A percentile compares a stretch with the other conserved stretches of the same genome.
Evolutionary conservation across 345 rosid genomes (phyloP).

Genomic region (Camelina sativa): DNA sequence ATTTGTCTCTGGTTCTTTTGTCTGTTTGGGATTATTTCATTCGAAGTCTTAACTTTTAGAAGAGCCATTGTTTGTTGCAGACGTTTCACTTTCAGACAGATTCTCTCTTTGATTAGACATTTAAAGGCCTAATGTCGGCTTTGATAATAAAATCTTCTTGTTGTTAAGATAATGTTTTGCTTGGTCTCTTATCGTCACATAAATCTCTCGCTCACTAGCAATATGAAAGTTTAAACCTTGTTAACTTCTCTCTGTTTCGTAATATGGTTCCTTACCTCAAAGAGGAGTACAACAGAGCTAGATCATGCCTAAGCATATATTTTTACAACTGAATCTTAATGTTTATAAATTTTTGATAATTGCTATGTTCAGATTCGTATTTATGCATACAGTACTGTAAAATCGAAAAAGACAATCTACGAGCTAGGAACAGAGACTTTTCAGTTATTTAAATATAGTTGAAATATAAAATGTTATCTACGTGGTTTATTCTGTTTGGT

Average conservation of each 20-base stretch:
- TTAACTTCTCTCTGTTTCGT: background rate
- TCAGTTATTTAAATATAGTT: no score
- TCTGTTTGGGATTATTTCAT: conserved; percentile 11
- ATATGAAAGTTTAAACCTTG: conserved; percentile 3
- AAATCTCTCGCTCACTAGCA: background rate
- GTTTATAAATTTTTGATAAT: background rate
- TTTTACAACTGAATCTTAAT: background rate
- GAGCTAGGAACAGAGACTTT: no score
- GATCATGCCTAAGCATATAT: no score
- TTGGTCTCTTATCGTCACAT: background rate
- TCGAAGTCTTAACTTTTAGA: conserved; percentile 12
- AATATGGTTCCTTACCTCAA: conserved; percentile 5
- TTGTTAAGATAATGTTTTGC: no score
- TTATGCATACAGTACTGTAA: no score
- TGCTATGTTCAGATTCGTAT: no score
- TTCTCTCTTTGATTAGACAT: background rate
- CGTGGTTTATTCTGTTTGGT: no score
- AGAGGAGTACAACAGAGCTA: background rate
- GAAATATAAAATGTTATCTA: no score
- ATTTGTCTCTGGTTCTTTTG: conserved; percentile 2
- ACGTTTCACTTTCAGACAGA: conserved; percentile 14
- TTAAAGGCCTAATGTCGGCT: background rate
- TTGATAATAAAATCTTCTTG: background rate
- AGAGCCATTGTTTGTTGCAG: conserved; percentile 24
- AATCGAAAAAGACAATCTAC: no score